A percentile compares a stretch with the other conserved stretches of the same genome.
Conservation (phyloP, 2,329 filamentous ascomycete species). For the Arthrobotrys musiformis region DNA sequence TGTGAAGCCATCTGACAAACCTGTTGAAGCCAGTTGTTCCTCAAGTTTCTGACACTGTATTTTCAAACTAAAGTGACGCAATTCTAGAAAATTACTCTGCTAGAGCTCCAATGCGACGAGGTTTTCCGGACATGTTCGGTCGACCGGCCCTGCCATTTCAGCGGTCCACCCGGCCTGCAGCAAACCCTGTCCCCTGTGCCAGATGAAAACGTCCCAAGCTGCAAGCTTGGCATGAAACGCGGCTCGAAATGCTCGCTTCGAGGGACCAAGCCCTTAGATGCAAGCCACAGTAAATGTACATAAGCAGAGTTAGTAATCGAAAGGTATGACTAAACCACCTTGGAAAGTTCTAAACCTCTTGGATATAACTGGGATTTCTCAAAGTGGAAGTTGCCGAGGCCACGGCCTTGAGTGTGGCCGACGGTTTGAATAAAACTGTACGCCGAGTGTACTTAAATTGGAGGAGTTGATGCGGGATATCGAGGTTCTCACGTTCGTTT, state of each 20-base stretch:
- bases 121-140: slow-evolving; percentile 9
- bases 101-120: not conserved
- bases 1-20: not conserved
- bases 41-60: not conserved
- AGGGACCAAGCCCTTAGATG: not conserved
- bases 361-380: not conserved
- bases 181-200: not conserved
- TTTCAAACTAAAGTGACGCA: not conserved
- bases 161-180: slow-evolving; percentile 11
- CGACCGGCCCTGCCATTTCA: slow-evolving; percentile 15
- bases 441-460: not conserved
- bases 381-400: slow-evolving; percentile 24
- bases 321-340: slow-evolving; percentile 3
- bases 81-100: not conserved
- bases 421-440: not conserved
- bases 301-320: slow-evolving; percentile 37
- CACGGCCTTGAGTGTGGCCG: slow-evolving; percentile 7
- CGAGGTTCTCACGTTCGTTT: not conserved
- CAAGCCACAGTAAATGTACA: not conserved
- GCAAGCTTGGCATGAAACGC: not conserved
- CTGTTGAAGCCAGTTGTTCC: not conserved
- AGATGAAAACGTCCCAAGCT: not conserved
- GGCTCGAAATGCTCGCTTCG: not conserved
- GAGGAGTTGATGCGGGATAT: not conserved
- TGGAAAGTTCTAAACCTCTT: not conserved